phyloP scores from a whole-genome alignment of 495 filamentous ascomycete species.

The Lindgomyces ingoldianus region DNA sequence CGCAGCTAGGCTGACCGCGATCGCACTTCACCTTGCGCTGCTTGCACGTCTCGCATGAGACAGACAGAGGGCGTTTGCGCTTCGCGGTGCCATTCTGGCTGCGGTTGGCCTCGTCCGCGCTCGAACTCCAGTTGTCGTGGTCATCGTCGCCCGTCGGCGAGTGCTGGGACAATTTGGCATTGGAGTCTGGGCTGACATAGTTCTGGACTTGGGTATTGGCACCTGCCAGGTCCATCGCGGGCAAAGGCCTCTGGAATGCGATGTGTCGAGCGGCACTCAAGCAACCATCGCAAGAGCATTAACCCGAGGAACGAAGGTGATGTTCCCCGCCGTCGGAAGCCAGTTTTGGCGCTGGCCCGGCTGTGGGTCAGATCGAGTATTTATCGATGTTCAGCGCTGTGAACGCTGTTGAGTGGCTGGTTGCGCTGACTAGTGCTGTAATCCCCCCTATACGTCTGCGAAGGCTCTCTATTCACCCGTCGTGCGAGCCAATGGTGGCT shows the following conservation, averaged over 20 bases:
- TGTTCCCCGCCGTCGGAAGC: conserved; percentile 16
- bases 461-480: neutral
- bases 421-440: neutral
- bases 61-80: conserved; percentile 56
- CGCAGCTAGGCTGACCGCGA: conserved; percentile 73
- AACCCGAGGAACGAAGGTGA: neutral
- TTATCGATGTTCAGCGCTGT: neutral
- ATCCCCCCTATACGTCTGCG: neutral
- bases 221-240: conserved; percentile 23
- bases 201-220: conserved; percentile 7
- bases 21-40: conserved; percentile 65
- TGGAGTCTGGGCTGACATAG: conserved; percentile 31
- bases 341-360: neutral
- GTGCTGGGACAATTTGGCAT: conserved; percentile 26
- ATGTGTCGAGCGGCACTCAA: neutral
- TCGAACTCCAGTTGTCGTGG: conserved; percentile 38
- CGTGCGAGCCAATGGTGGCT: neutral
- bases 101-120: conserved; percentile 41
- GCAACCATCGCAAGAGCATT: conserved; percentile 12
- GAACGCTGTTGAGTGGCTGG: neutral
- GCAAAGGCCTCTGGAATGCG: neutral
- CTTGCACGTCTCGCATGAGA: conserved; percentile 79
- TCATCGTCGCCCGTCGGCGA: conserved; percentile 35
- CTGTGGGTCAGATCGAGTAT: conserved; percentile 10
- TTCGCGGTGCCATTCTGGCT: conserved; percentile 50